Conservation (phyloP, 176 grass and related monocot species). For the Poa pratensis region DNA sequence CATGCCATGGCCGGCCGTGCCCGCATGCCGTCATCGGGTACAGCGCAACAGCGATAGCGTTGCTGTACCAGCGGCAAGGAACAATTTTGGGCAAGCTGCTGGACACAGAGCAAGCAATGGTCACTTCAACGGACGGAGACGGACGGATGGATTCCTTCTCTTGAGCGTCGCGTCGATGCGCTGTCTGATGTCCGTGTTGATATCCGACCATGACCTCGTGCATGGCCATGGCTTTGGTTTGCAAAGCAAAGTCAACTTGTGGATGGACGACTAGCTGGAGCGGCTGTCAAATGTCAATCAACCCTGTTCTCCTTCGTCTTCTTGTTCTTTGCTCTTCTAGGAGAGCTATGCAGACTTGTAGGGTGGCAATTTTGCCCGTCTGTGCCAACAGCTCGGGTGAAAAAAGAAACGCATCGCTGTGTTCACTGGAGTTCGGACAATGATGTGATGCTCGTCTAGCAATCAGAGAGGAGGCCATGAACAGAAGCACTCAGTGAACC, state of each 20-base stretch:
- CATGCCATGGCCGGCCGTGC: not conserved
- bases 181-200: not conserved
- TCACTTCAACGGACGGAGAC: not conserved
- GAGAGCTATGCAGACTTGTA: not conserved
- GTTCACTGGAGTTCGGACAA: not conserved
- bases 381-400: not conserved
- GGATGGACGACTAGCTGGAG: not conserved
- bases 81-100: not conserved
- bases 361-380: not conserved
- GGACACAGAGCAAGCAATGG: not conserved
- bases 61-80: conserved; percentile 1
- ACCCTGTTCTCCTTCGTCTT: not conserved
- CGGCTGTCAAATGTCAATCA: conserved; percentile 36
- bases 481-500: too few relatives aligned
- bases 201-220: not conserved
- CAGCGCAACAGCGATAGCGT: not conserved
- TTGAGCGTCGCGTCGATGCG: conserved; percentile 20
- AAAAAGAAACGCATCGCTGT: not conserved
- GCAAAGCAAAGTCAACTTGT: not conserved
- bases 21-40: conserved; percentile 8
- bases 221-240: not conserved
- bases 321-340: not conserved
- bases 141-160: not conserved
- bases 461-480: not conserved
- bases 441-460: conserved; percentile 2